These are phyloP conservation scores for Balakata baccata DNA, from an alignment of 345 rosid species.

Conservation along the genomic window DNA sequence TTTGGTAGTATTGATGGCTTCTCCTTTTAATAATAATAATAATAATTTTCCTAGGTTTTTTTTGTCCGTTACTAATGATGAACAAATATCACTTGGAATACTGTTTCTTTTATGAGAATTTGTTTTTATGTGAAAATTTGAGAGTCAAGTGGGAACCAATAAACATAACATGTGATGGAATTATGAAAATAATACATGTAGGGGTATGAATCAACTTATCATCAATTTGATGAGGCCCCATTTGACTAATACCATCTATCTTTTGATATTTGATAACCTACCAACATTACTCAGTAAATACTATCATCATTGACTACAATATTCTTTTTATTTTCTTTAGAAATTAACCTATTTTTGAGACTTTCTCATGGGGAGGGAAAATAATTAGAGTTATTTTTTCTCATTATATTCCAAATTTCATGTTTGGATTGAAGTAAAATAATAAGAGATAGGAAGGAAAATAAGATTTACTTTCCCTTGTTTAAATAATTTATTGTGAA, in stretches of 20 bases:
- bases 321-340: too few species aligned
- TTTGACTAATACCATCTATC: slow-evolving; percentile 1
- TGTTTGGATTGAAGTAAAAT: too few species aligned
- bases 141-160: neutral
- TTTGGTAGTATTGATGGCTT: too few species aligned
- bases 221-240: neutral
- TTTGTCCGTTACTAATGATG: neutral
- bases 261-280: neutral
- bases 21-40: neutral
- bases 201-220: neutral
- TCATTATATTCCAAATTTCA: too few species aligned
- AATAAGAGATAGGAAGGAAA: too few species aligned
- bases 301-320: neutral
- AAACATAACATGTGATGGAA: slow-evolving; percentile 9
- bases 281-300: neutral
- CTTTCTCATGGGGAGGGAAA: too few species aligned
- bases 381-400: too few species aligned
- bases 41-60: neutral
- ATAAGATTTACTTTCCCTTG: too few species aligned
- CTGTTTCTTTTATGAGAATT: neutral
- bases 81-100: neutral
- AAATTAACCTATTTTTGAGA: too few species aligned
- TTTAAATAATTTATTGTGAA: too few species aligned
- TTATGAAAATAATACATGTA: neutral
- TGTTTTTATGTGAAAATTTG: neutral